Evolutionary conservation across 306 rosid genomes (phyloP).

Genomic region (Arachis stenosperma): DNA sequence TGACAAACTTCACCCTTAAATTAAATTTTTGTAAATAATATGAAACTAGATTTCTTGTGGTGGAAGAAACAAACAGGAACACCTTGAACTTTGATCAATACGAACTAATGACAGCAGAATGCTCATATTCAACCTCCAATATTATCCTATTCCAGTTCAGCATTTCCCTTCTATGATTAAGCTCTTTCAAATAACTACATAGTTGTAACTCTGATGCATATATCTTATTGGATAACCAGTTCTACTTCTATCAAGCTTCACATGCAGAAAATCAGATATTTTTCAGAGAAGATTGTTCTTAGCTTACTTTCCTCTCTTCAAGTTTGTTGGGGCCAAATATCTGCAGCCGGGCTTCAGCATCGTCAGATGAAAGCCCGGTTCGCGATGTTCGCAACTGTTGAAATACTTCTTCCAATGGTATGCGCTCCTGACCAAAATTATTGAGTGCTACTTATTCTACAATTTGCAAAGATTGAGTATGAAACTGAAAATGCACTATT

Average conservation of each 20-base stretch:
- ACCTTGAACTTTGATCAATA: not conserved
- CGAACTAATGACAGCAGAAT: not conserved
- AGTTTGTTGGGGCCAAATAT: slow-evolving; percentile 83
- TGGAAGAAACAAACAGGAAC: slow-evolving; percentile 11
- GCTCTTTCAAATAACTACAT: not conserved
- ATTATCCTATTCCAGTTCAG: too few species aligned
- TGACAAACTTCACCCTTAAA: too few species aligned
- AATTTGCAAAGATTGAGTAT: slow-evolving; percentile 8
- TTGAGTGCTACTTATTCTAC: slow-evolving; percentile 21
- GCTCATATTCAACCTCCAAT: not conserved
- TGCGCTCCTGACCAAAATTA: slow-evolving; percentile 57
- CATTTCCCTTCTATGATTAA: too few species aligned
- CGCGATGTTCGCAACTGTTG: slow-evolving; percentile 70
- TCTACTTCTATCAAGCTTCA: slow-evolving; percentile 3
- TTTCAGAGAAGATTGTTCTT: slow-evolving; percentile 17
- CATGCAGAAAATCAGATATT: slow-evolving; percentile 4
- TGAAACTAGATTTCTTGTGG: not conserved
- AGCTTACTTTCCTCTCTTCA: slow-evolving; percentile 70
- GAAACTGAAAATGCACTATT: slow-evolving; percentile 39
- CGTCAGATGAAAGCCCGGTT: slow-evolving; percentile 74
- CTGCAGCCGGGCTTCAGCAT: slow-evolving; percentile 66
- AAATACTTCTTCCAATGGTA: slow-evolving; percentile 81
- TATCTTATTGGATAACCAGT: not conserved
- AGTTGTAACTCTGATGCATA: not conserved
- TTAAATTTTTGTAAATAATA: not conserved